These are phyloP conservation scores for Suillus weaverae DNA, from an alignment of 768 basidiomycete species.

Conservation along the genomic window DNA sequence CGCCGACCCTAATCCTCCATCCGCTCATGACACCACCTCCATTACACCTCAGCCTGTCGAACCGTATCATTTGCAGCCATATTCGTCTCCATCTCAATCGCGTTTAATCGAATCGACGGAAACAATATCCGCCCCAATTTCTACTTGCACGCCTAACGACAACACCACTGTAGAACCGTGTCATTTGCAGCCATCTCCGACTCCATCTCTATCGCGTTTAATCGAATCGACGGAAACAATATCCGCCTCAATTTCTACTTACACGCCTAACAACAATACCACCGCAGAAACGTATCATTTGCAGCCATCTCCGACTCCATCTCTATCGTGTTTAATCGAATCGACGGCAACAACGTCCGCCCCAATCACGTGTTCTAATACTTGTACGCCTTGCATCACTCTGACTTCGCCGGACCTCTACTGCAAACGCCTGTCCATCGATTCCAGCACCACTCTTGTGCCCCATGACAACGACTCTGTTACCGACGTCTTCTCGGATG, in stretches of 20 bases:
- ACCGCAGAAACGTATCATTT: no score
- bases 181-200: no score
- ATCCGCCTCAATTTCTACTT: no score
- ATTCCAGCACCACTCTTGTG: neutral
- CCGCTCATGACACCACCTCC: no score
- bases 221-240: no score
- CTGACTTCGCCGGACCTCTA: no score
- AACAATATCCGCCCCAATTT: neutral
- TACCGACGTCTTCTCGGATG: neutral
- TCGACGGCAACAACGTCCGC: no score
- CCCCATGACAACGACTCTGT: neutral
- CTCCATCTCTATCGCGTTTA: neutral
- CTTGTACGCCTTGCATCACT: neutral
- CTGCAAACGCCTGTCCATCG: no score
- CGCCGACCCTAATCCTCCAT: no score
- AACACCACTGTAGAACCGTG: no score
- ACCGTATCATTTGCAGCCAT: neutral
- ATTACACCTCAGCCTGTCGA: neutral
- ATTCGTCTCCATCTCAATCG: neutral
- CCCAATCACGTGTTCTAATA: neutral
- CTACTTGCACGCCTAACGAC: neutral
- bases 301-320: neutral
- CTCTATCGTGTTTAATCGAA: neutral
- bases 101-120: neutral
- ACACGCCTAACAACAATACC: no score